Evolutionary conservation across 2,329 filamentous ascomycete genomes (phyloP).

Genomic region (Nothomitra cinnamomea): DNA sequence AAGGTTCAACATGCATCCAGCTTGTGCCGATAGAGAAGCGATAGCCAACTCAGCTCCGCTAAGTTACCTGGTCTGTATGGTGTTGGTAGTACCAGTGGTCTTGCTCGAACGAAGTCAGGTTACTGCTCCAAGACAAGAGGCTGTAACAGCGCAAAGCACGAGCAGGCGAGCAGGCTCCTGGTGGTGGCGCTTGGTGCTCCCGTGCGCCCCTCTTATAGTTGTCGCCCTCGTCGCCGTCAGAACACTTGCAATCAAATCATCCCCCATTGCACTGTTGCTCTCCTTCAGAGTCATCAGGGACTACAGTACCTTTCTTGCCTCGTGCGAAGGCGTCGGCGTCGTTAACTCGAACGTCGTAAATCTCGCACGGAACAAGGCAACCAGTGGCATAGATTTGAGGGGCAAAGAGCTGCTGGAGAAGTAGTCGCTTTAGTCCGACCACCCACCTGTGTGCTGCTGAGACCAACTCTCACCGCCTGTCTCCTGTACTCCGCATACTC

Average conservation of each 20-base stretch:
- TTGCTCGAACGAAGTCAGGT: background rate
- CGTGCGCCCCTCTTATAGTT: background rate
- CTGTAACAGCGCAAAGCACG: background rate
- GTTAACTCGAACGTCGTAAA: slow-evolving; percentile 4
- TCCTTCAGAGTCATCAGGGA: background rate
- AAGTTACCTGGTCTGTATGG: background rate
- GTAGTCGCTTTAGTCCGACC: background rate
- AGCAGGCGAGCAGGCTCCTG: no score
- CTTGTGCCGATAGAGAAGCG: slow-evolving; percentile 2
- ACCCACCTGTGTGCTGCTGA: background rate
- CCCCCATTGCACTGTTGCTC: background rate
- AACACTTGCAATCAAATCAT: background rate
- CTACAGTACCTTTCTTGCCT: slow-evolving; percentile 3
- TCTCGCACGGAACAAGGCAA: background rate
- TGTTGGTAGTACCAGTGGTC: background rate
- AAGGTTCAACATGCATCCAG: background rate
- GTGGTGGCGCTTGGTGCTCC: background rate
- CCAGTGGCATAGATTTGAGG: background rate
- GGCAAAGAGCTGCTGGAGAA: background rate
- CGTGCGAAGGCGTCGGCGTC: slow-evolving; percentile 2
- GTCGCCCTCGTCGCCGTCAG: background rate
- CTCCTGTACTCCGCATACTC: background rate
- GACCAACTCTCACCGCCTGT: slow-evolving; percentile 1
- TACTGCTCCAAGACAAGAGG: background rate
- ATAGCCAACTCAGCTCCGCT: background rate